Percentiles rank a stretch among this genome's conserved stretches.
Conservation (phyloP, 257 asterid species). For the Paraleonurus japonicus region DNA sequence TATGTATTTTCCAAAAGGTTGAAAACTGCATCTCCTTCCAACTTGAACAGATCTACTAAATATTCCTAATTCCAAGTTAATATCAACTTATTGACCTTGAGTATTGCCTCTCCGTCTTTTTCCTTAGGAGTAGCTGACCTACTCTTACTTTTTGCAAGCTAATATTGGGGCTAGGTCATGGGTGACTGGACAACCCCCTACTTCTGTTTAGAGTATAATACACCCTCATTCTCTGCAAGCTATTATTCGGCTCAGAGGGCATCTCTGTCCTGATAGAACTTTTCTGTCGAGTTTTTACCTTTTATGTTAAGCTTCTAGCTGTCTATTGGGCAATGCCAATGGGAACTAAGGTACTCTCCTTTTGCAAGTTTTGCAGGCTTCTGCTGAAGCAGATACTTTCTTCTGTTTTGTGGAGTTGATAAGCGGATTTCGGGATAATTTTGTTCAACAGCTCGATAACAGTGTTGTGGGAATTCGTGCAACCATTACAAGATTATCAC, state of each 20-base stretch:
- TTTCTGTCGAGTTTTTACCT: neutral
- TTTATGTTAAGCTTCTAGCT: neutral
- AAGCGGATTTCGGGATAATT: slow-evolving; percentile 92
- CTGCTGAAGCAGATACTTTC: slow-evolving; percentile 92
- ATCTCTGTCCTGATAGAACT: neutral
- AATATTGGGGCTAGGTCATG: neutral
- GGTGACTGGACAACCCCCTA: neutral
- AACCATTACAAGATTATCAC: slow-evolving; percentile 81
- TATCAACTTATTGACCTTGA: neutral
- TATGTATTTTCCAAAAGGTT: neutral
- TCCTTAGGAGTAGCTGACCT: neutral
- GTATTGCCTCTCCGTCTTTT: neutral
- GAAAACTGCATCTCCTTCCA: neutral
- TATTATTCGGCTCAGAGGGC: neutral
- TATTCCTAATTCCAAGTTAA: neutral
- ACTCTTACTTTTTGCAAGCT: neutral
- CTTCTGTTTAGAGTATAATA: neutral
- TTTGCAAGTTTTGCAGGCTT: slow-evolving; percentile 56
- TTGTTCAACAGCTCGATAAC: slow-evolving; percentile 95
- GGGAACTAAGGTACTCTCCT: slow-evolving; percentile 20
- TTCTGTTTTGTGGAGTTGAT: slow-evolving; percentile 96
- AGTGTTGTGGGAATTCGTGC: slow-evolving; percentile 95
- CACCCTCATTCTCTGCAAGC: neutral
- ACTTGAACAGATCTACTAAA: neutral
- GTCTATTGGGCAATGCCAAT: neutral